Conservation (phyloP, 2,329 filamentous ascomycete species). For the Ceratocystis huliohia region DNA sequence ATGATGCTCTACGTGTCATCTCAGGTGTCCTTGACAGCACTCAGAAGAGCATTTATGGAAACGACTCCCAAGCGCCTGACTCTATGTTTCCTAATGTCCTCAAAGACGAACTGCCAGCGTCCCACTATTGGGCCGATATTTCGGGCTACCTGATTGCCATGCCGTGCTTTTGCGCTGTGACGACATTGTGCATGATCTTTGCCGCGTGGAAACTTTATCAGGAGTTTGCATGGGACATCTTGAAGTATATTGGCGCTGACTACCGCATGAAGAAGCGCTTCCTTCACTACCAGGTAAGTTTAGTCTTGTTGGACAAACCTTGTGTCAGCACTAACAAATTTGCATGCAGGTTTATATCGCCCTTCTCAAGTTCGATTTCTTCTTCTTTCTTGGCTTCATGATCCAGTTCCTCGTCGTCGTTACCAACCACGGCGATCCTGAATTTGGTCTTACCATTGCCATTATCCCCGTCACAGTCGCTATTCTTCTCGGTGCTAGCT, state of each 20-base stretch:
- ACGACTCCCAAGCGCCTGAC: conserved; percentile 1
- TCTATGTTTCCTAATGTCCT: conserved; percentile 33
- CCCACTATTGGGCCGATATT: conserved; percentile 54
- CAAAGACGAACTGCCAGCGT: conserved; percentile 32
- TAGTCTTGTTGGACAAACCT: background rate
- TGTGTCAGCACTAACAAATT: background rate
- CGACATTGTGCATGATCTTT: conserved; percentile 59
- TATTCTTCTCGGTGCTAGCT: conserved; percentile 74
- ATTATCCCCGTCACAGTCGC: conserved; percentile 84
- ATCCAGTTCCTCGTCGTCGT: conserved; percentile 96
- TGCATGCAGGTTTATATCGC: conserved; percentile 77
- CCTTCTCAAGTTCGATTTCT: conserved; percentile 96
- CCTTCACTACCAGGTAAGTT: conserved; percentile 78
- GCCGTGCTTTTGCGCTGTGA: conserved; percentile 67
- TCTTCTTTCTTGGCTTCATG: conserved; percentile 98
- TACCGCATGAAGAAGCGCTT: conserved; percentile 94
- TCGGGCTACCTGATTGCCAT: conserved; percentile 72
- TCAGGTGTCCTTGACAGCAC: conserved; percentile 11
- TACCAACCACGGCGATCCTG: conserved; percentile 51
- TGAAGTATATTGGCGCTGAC: conserved; percentile 97
- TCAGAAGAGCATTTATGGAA: conserved; percentile 16
- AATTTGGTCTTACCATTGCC: conserved; percentile 76
- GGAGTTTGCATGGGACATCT: conserved; percentile 98
- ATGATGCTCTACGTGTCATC: conserved; percentile 48
- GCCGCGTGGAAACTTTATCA: conserved; percentile 93